Evolutionary conservation across 2,329 filamentous ascomycete species (phyloP), one percentile per base, ranked within the genome.

Genomic region (Neonectria neomacrospora): DNA sequence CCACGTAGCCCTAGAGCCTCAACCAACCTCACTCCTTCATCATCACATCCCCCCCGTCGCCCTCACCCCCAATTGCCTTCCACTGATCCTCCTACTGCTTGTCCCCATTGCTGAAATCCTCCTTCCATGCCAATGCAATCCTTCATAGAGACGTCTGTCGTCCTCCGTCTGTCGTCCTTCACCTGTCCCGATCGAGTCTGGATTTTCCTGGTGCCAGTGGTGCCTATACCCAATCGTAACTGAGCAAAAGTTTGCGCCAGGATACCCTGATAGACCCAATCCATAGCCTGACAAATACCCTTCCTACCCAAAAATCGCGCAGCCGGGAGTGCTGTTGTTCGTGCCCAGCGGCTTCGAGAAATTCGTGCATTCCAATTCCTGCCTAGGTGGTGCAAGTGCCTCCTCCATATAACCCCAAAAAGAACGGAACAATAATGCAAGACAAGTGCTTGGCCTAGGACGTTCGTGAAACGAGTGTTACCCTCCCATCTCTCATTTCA

Each of bases 21-120:
- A 62, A 41, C 14, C 61, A 65, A 67, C 58, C 60, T 65, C 47
- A 51, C 44, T 70, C 67, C 61, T 67, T 51, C 70, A 72, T 61
- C 70, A 70, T 71, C 68, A 53, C 22, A 18, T 45, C 14, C 48
- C 41, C 32, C 6, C 14, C 42, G 18, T 6, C 10, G 5, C 26
- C 34, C 42, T 18, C 37, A 12, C 6, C 14, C 18, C 28, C 18
- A 45, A 54, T 22, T 6, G 5, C 20, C 14, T 45, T 28, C 28
- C 53, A n/a, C 51, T 16, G 22, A 53, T 5, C 41, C 37, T 22
- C n/a, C 3, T 12, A 7, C 14, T 32, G 16, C 26, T 16, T 26
- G 22, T 47, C 16, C 16, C 3, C 11, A 30, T 48, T 18, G 3
- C n/a, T 11, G 23, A 10, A 9, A 20, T 20, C 14, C 28, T 34